These are phyloP conservation scores for Fusarium sp. DNA, from an alignment of 2,329 filamentous ascomycete genomes.

Conservation along the genomic window DNA sequence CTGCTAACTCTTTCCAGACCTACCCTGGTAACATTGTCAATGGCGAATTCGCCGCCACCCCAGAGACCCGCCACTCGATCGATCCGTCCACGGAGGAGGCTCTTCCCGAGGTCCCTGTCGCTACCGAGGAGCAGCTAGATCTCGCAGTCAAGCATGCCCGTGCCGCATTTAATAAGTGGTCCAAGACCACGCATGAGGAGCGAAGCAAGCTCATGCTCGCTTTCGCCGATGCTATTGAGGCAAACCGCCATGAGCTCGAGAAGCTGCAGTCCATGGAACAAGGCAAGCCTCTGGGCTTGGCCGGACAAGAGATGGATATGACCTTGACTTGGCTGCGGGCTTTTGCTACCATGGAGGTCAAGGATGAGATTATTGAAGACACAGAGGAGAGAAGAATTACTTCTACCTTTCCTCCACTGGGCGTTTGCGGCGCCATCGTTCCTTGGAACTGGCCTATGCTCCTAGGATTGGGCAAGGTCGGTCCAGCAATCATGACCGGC, in stretches of 20 bases:
- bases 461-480: constrained; percentile 57
- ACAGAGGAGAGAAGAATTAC: constrained; percentile 11
- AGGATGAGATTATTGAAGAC: constrained; percentile 32
- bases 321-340: background rate
- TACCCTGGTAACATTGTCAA: constrained; percentile 48
- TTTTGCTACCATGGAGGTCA: background rate
- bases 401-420: constrained; percentile 12
- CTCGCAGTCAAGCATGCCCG: constrained; percentile 42
- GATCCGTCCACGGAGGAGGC: constrained; percentile 47
- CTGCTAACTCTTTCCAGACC: background rate
- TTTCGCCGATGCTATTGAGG: constrained; percentile 44
- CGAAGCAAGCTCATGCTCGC: constrained; percentile 36
- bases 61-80: constrained; percentile 31
- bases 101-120: constrained; percentile 45
- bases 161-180: constrained; percentile 45
- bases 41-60: constrained; percentile 32
- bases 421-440: constrained; percentile 33
- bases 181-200: constrained; percentile 39
- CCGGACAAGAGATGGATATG: constrained; percentile 3
- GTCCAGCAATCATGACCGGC: constrained; percentile 66
- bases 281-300: constrained; percentile 39
- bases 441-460: constrained; percentile 40
- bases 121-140: constrained; percentile 44
- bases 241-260: constrained; percentile 33
- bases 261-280: constrained; percentile 37